Conservation (phyloP, 805 yeast species). For the Schizosaccharomyces cryophilus region DNA sequence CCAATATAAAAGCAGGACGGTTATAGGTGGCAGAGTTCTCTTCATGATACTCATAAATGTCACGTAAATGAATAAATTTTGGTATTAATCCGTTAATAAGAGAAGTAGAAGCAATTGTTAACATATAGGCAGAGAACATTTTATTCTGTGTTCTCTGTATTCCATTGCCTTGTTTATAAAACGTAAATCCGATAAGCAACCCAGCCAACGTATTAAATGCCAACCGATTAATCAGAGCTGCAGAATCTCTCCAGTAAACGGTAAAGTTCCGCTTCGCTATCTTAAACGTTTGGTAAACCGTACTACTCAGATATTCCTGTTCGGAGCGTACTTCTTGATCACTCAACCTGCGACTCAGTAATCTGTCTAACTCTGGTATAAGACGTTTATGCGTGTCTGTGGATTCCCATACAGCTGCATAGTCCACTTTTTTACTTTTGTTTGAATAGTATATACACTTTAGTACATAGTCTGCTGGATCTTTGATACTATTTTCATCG, state of each 20-base stretch:
- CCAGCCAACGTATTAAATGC: constrained; percentile 27
- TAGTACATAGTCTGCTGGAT: constrained; percentile 66
- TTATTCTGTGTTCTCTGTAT: constrained; percentile 57
- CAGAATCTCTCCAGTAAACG: constrained; percentile 41
- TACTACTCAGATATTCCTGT: constrained; percentile 29
- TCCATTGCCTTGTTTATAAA: constrained; percentile 37
- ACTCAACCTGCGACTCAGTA: background rate
- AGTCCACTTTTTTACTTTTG: constrained; percentile 32
- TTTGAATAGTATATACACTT: constrained; percentile 28
- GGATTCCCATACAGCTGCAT: constrained; percentile 35
- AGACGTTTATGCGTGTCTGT: constrained; percentile 16
- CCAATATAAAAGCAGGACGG: constrained; percentile 36
- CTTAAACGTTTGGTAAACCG: constrained; percentile 18
- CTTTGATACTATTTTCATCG: constrained; percentile 12
- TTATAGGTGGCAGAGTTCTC: constrained; percentile 47
- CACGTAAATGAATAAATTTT: constrained; percentile 33
- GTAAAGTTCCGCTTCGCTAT: constrained; percentile 27
- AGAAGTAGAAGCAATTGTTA: constrained; percentile 30
- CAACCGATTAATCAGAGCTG: constrained; percentile 31
- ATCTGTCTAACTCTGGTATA: constrained; percentile 12
- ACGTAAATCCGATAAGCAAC: constrained; percentile 42
- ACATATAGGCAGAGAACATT: constrained; percentile 55
- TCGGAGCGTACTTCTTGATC: background rate
- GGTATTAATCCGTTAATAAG: constrained; percentile 41
- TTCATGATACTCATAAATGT: constrained; percentile 47